These are phyloP conservation scores for Pythium myriotylum DNA, from an alignment of 352 stramenopile species.

Conservation along the genomic window DNA sequence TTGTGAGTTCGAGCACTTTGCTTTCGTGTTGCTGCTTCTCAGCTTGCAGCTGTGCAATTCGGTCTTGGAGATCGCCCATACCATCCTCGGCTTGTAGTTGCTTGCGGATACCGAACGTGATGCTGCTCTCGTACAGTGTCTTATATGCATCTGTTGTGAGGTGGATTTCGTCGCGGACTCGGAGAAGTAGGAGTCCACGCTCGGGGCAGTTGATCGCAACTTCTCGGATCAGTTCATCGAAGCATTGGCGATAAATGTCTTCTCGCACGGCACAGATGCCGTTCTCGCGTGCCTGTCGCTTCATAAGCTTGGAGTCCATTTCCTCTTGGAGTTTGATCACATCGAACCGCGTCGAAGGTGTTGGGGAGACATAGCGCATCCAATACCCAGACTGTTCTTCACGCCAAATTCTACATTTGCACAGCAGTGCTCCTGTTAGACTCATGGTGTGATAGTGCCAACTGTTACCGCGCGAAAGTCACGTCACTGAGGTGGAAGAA, in stretches of 20 bases:
- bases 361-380: constrained; percentile 91
- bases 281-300: constrained; percentile 90
- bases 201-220: constrained; percentile 92
- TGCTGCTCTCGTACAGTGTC: constrained; percentile 93
- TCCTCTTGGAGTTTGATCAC: constrained; percentile 92
- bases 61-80: constrained; percentile 84
- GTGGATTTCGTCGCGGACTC: constrained; percentile 92
- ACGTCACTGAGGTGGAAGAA: constrained; percentile 72
- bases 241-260: constrained; percentile 92
- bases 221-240: constrained; percentile 94
- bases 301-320: constrained; percentile 89
- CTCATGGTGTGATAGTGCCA: no score
- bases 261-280: constrained; percentile 94
- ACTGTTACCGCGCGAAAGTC: no score
- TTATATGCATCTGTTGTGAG: constrained; percentile 96
- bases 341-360: constrained; percentile 91
- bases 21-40: constrained; percentile 78
- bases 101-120: constrained; percentile 94
- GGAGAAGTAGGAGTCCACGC: constrained; percentile 89
- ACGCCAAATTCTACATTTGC: constrained; percentile 55
- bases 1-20: constrained; percentile 88
- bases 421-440: background rate
- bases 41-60: constrained; percentile 47
- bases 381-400: constrained; percentile 84
- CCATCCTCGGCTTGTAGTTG: constrained; percentile 93